Percentiles rank a stretch among this genome's conserved stretches.
Evolutionary conservation across 768 basidiomycete genomes (phyloP).

Genomic region (Rhizopogon vulgaris): DNA sequence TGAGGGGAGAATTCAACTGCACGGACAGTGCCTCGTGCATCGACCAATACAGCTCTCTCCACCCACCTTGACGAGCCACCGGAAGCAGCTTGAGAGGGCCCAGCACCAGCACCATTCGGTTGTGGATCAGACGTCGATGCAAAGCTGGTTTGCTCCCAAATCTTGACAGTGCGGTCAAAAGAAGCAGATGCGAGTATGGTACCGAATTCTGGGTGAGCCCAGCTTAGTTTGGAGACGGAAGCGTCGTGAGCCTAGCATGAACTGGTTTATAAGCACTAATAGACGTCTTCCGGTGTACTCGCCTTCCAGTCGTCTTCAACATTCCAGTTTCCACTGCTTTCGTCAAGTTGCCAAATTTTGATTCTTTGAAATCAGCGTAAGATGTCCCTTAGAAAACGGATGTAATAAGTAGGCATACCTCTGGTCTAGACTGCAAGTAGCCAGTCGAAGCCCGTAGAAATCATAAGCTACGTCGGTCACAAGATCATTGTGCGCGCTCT

Average conservation of each 20-base stretch:
- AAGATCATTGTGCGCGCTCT: constrained; percentile 72
- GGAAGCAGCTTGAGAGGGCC: constrained; percentile 11
- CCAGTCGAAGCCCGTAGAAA: constrained; percentile 79
- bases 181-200: constrained; percentile 80
- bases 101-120: constrained; percentile 15
- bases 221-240: constrained; percentile 73
- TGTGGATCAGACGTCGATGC: constrained; percentile 22
- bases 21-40: constrained; percentile 82
- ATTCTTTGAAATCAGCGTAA: constrained; percentile 43
- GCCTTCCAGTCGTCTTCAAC: constrained; percentile 92
- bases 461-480: constrained; percentile 86
- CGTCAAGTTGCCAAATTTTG: constrained; percentile 80
- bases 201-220: constrained; percentile 94
- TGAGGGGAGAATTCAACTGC: constrained; percentile 84
- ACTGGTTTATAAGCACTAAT: constrained; percentile 1
- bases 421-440: constrained; percentile 80
- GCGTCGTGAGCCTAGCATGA: constrained; percentile 87
- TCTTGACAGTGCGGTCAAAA: constrained; percentile 87
- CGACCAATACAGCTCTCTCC: constrained; percentile 68
- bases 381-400: constrained; percentile 1
- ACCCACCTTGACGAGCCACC: constrained; percentile 52
- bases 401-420: too few relatives aligned
- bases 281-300: background rate
- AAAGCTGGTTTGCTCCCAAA: constrained; percentile 71
- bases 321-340: constrained; percentile 65